Evolutionary conservation across 805 yeast genomes (phyloP).

Genomic region (Kockiozyma suomiensis): DNA sequence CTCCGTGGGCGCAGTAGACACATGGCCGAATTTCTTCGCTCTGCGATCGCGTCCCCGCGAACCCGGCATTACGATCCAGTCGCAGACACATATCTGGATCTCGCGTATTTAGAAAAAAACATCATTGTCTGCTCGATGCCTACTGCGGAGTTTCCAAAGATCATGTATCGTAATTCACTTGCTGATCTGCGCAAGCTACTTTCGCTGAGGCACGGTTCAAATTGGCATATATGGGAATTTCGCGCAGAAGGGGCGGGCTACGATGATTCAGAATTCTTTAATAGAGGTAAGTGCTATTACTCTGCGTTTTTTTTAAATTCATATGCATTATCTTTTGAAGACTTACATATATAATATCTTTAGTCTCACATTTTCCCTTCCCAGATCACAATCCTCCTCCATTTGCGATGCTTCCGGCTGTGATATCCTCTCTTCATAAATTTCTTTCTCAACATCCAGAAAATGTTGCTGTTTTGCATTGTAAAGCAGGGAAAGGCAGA

Average conservation of each 20-base stretch:
- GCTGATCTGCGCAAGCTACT: constrained; percentile 55
- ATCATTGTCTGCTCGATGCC: constrained; percentile 81
- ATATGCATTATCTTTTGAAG: neutral
- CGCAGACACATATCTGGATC: constrained; percentile 52
- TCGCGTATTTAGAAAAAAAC: constrained; percentile 65
- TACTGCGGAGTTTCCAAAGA: constrained; percentile 48
- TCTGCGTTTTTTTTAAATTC: neutral
- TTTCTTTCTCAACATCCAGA: constrained; percentile 45
- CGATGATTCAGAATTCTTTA: constrained; percentile 45
- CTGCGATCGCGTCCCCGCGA: constrained; percentile 41
- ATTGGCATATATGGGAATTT: constrained; percentile 78
- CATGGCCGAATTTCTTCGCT: constrained; percentile 39
- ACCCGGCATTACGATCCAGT: constrained; percentile 38
- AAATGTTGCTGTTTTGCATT: constrained; percentile 73
- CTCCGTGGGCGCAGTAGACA: neutral
- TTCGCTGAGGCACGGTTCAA: constrained; percentile 49
- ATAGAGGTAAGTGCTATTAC: constrained; percentile 29
- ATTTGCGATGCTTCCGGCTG: constrained; percentile 51
- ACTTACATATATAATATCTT: neutral
- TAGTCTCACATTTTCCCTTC: constrained; percentile 56
- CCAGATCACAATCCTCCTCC: constrained; percentile 81
- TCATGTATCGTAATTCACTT: constrained; percentile 57
- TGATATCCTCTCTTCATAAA: constrained; percentile 50
- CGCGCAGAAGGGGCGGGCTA: constrained; percentile 57
- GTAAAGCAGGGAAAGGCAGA: constrained; percentile 90